A percentile compares a stretch with the other conserved stretches of the same genome.
phyloP scores from a whole-genome alignment of 305 asterid genomes.

The Fraxinus paxiana region DNA sequence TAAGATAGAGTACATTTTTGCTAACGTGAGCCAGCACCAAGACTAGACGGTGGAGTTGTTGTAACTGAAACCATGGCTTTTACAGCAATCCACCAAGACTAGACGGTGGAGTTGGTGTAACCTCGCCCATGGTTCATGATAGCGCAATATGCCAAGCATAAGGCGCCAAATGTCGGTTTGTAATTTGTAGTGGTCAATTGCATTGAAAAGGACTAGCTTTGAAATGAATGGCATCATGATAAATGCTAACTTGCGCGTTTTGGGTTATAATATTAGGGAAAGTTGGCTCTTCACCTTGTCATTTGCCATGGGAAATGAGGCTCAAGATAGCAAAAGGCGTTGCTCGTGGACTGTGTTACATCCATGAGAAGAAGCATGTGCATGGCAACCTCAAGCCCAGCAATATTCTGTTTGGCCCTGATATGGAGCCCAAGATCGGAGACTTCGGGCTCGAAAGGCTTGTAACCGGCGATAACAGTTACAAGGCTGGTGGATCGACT shows the following conservation, averaged over 20 bases:
- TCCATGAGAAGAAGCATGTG: constrained; percentile 89
- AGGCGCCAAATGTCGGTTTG: constrained; percentile 23
- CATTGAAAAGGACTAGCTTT: constrained; percentile 39
- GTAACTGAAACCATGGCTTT: constrained; percentile 46
- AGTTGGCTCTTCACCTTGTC: constrained; percentile 85
- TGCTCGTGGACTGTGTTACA: constrained; percentile 81
- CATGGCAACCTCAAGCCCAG: constrained; percentile 90
- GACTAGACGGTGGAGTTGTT: constrained; percentile 54
- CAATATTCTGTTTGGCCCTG: constrained; percentile 60
- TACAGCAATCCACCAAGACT: constrained; percentile 30
- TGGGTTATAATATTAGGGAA: constrained; percentile 46
- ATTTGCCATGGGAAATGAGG: constrained; percentile 74
- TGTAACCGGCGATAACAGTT: constrained; percentile 52
- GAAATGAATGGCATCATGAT: neutral
- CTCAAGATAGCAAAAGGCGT: constrained; percentile 83
- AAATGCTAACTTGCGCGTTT: constrained; percentile 23
- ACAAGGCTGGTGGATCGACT: constrained; percentile 63
- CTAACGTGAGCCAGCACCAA: constrained; percentile 26
- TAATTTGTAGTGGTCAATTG: constrained; percentile 13
- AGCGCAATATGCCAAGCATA: constrained; percentile 13
- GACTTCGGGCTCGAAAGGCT: constrained; percentile 91
- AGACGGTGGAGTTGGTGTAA: constrained; percentile 32
- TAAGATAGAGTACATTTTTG: constrained; percentile 13
- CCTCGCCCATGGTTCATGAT: constrained; percentile 26
- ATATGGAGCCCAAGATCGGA: constrained; percentile 87